Evolutionary conservation across 441 rosid species (phyloP).

Genomic region (Sinapis alba): DNA sequence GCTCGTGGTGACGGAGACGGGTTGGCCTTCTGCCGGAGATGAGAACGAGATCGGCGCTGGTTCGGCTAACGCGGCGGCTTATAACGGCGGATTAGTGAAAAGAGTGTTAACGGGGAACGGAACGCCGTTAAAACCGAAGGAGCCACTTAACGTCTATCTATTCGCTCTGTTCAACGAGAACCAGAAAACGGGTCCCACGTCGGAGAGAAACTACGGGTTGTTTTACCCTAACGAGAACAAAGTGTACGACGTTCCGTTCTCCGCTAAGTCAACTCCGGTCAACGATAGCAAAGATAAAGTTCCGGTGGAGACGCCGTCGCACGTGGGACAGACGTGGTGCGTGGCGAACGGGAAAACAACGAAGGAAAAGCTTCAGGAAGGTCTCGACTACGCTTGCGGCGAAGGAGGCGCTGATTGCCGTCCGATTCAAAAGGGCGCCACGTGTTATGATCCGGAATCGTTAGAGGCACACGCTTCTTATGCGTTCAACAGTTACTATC

Average conservation of each 20-base stretch:
- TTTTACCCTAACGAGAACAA: conserved; percentile 58
- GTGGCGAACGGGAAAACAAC: conserved; percentile 50
- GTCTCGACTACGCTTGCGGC: conserved; percentile 64
- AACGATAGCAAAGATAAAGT: conserved; percentile 35
- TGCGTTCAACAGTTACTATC: conserved; percentile 73
- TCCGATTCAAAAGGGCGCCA: conserved; percentile 58
- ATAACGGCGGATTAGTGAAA: conserved; percentile 59
- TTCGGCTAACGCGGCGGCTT: conserved; percentile 56
- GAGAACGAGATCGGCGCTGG: conserved; percentile 57
- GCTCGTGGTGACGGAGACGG: conserved; percentile 63
- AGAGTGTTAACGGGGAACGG: conserved; percentile 55
- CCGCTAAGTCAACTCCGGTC: conserved; percentile 24
- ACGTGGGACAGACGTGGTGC: conserved; percentile 62
- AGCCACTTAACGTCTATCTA: conserved; percentile 52
- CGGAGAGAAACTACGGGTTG: conserved; percentile 70
- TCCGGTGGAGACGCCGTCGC: conserved; percentile 31
- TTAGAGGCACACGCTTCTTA: conserved; percentile 68
- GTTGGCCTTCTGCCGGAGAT: conserved; percentile 74
- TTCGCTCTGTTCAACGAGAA: conserved; percentile 73
- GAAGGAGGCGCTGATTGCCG: conserved; percentile 66
- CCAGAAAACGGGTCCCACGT: conserved; percentile 61
- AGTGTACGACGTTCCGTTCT: conserved; percentile 53
- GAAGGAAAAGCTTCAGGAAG: conserved; percentile 49
- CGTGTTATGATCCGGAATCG: conserved; percentile 53
- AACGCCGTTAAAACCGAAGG: conserved; percentile 59